Conservation (phyloP, 208 protist species). For the Histomonas meleagridis region DNA sequence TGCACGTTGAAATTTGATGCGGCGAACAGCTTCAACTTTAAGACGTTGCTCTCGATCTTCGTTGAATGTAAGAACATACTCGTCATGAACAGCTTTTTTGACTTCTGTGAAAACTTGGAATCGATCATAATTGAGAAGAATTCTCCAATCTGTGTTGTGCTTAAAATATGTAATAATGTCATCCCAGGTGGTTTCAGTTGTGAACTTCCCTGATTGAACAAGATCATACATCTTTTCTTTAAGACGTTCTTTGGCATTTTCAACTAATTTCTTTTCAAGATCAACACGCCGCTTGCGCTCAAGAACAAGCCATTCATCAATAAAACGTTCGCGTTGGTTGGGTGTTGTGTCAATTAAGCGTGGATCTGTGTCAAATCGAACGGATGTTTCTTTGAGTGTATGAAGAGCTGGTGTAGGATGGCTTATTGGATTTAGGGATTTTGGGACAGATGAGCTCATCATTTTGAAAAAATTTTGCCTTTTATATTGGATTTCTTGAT, state of each 20-base stretch:
- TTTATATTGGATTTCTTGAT: neutral
- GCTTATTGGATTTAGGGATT: neutral
- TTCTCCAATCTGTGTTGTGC: neutral
- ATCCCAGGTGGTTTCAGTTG: neutral
- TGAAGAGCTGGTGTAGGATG: neutral
- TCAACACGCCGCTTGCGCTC: neutral
- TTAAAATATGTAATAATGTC: neutral
- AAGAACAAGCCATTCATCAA: neutral
- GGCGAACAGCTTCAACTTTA: neutral
- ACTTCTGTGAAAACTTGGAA: neutral
- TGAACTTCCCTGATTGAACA: neutral
- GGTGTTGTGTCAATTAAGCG: neutral
- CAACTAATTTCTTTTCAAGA: neutral
- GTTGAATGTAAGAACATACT: neutral
- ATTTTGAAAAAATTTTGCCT: slow-evolving; percentile 30
- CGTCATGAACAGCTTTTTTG: neutral
- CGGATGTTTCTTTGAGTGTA: neutral
- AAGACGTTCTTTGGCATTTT: neutral
- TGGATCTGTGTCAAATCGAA: neutral
- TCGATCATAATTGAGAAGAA: neutral
- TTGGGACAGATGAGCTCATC: neutral
- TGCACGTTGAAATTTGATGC: neutral
- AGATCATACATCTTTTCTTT: neutral
- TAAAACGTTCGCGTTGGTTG: neutral
- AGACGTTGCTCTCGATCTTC: neutral